Evolutionary conservation across 2,329 filamentous ascomycete genomes (phyloP).

Genomic region (Aphanocladium album): DNA sequence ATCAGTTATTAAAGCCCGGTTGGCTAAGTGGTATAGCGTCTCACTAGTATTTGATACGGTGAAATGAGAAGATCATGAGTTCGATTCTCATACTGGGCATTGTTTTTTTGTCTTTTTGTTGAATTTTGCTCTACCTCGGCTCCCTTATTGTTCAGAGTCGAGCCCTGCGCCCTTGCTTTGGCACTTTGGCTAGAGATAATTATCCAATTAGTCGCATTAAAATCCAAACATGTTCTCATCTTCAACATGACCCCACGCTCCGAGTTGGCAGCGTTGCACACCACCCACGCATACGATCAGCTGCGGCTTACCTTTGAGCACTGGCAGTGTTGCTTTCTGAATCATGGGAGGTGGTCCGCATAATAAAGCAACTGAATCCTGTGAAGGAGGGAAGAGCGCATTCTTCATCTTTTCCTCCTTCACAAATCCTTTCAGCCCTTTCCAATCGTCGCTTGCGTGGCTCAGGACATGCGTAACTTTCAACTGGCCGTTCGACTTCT

Average conservation of each 20-base stretch:
- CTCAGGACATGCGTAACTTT: constrained; percentile 43
- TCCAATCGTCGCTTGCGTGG: constrained; percentile 38
- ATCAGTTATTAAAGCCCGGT: constrained; percentile 19
- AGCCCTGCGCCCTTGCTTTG: too few species aligned
- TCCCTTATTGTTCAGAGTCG: too few species aligned
- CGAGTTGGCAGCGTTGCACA: not conserved
- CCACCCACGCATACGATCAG: not conserved
- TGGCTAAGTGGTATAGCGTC: constrained; percentile 33
- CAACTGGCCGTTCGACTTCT: constrained; percentile 36
- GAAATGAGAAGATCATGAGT: constrained; percentile 29
- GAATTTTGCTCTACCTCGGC: not conserved
- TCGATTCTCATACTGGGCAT: constrained; percentile 30
- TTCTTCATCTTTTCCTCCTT: constrained; percentile 35
- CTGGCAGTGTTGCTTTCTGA: constrained; percentile 45
- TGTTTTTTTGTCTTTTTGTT: not conserved
- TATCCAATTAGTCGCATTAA: not conserved
- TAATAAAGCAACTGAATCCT: constrained; percentile 39
- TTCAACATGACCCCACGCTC: constrained; percentile 9
- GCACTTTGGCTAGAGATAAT: too few species aligned
- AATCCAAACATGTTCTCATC: constrained; percentile 12
- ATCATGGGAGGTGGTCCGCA: constrained; percentile 49
- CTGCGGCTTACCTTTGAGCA: constrained; percentile 28
- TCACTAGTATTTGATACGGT: constrained; percentile 27
- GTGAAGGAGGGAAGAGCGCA: constrained; percentile 35
- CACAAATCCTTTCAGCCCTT: constrained; percentile 40